A percentile compares a stretch with the other conserved stretches of the same genome.
phyloP scores from a whole-genome alignment of 495 filamentous ascomycete genomes.

The Penicillium ucsense region DNA sequence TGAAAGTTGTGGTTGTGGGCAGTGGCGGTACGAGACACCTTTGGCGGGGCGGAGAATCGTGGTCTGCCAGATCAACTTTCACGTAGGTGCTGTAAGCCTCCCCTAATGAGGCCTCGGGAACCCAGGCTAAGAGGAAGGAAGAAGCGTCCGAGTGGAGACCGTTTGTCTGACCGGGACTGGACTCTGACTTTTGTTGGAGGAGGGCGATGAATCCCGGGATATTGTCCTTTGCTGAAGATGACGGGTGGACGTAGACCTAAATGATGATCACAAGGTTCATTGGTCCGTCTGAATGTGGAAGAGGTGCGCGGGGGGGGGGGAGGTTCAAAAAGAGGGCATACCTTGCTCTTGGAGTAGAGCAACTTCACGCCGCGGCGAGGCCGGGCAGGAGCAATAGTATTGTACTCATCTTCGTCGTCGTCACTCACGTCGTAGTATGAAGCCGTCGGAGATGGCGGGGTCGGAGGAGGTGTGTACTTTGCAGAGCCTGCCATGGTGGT shows the following conservation, averaged over 20 bases:
- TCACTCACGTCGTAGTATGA: constrained; percentile 97
- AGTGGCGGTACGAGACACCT: constrained; percentile 87
- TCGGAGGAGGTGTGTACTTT: constrained; percentile 36
- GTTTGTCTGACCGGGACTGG: constrained; percentile 22
- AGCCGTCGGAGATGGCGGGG: constrained; percentile 66
- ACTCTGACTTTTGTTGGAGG: constrained; percentile 70
- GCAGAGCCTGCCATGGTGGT: constrained; percentile 21
- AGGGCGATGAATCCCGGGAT: constrained; percentile 93
- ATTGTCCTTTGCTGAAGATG: constrained; percentile 87
- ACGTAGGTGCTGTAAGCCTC: constrained; percentile 83
- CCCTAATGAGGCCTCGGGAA: constrained; percentile 83
- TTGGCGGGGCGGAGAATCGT: constrained; percentile 69
- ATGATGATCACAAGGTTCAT: background rate
- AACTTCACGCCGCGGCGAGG: constrained; percentile 84
- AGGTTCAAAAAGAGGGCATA: constrained; percentile 16
- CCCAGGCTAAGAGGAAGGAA: constrained; percentile 83
- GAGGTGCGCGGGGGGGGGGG: too few relatives aligned
- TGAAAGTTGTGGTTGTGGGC: constrained; percentile 62
- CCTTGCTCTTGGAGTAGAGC: constrained; percentile 96
- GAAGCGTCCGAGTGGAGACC: constrained; percentile 43
- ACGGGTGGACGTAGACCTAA: constrained; percentile 95
- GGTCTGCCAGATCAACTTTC: constrained; percentile 83
- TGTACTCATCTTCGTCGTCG: constrained; percentile 90
- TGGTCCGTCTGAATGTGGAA: too few relatives aligned
- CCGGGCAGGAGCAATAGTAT: constrained; percentile 79